Conservation (phyloP, 1,139 yeast species). For the Williopsis jadinii region DNA sequence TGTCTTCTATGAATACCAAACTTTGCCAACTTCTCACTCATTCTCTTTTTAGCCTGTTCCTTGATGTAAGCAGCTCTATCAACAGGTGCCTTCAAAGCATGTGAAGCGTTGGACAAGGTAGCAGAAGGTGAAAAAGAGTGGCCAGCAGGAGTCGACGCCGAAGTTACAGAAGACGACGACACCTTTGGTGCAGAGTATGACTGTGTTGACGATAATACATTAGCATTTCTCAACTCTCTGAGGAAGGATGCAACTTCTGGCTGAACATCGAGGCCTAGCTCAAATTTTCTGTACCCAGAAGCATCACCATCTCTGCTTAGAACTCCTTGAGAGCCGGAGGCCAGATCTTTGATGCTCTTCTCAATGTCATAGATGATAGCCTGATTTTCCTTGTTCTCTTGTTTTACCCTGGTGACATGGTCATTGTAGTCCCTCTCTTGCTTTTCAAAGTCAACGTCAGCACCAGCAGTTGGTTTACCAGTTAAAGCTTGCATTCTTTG, state of each 20-base stretch:
- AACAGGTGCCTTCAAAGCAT: constrained; percentile 32
- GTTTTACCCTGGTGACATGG: constrained; percentile 42
- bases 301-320: constrained; percentile 26
- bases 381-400: constrained; percentile 26
- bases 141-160: constrained; percentile 13
- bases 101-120: constrained; percentile 17
- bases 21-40: constrained; percentile 85
- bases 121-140: constrained; percentile 5
- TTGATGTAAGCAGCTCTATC: constrained; percentile 81
- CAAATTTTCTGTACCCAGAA: constrained; percentile 26
- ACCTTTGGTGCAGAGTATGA: constrained; percentile 3
- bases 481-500: constrained; percentile 92
- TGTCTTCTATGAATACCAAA: constrained; percentile 48
- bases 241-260: constrained; percentile 42
- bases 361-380: constrained; percentile 26
- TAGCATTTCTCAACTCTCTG: constrained; percentile 41
- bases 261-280: constrained; percentile 32
- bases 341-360: constrained; percentile 28
- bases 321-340: constrained; percentile 23
- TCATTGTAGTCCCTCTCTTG: constrained; percentile 52
- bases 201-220: neutral
- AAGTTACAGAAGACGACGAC: constrained; percentile 2
- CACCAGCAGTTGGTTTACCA: constrained; percentile 52
- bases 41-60: constrained; percentile 86
- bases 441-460: constrained; percentile 42